Evolutionary conservation across 1,139 yeast genomes (phyloP).

Genomic region (Scheffersomyces illinoinensis): DNA sequence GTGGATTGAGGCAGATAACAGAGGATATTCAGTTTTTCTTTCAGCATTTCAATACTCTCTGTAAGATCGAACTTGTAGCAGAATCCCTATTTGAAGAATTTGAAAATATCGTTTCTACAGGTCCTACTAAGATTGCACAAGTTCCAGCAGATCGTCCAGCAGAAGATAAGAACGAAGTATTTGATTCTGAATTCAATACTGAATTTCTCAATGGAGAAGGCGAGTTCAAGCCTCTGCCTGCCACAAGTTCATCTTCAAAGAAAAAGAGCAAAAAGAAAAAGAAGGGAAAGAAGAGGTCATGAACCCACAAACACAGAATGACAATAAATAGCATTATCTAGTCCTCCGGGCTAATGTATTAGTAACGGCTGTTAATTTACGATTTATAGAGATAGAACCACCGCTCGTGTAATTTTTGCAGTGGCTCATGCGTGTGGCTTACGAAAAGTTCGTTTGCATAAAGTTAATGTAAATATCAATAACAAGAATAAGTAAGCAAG

Average conservation of each 20-base stretch:
- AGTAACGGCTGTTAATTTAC: neutral
- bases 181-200: slow-evolving; percentile 22
- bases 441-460: neutral
- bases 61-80: slow-evolving; percentile 33
- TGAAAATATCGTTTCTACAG: slow-evolving; percentile 24
- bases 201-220: slow-evolving; percentile 29
- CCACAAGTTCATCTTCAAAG: slow-evolving; percentile 10
- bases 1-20: neutral
- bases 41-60: slow-evolving; percentile 27
- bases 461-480: no score
- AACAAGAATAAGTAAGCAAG: neutral
- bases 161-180: slow-evolving; percentile 7
- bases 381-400: neutral
- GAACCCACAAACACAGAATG: neutral
- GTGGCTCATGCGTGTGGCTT: neutral
- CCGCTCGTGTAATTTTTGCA: neutral
- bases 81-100: slow-evolving; percentile 28
- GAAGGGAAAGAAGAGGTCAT: slow-evolving; percentile 6
- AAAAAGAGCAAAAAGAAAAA: slow-evolving; percentile 22
- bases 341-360: neutral
- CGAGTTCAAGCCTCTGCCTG: slow-evolving; percentile 9
- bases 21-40: slow-evolving; percentile 27
- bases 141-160: slow-evolving; percentile 3
- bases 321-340: neutral
- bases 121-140: slow-evolving; percentile 4